Evolutionary conservation across 495 filamentous ascomycete genomes (phyloP).

Genomic region (Articulospora tetracladia): DNA sequence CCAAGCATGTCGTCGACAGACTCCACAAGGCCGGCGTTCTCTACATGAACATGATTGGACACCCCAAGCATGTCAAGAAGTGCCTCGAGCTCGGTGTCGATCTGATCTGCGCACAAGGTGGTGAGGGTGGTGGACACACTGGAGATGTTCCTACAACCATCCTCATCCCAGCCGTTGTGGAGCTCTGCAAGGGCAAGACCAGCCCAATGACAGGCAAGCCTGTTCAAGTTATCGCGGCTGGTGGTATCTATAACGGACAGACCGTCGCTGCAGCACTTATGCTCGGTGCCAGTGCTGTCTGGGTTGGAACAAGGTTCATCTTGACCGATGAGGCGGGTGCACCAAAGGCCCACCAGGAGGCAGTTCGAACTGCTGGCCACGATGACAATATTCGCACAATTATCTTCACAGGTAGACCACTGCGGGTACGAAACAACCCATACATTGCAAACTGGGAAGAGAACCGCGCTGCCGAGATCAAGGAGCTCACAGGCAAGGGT

Average conservation of each 20-base stretch:
- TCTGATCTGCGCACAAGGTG: slow-evolving; percentile 91
- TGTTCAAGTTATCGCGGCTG: slow-evolving; percentile 89
- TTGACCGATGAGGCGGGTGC: slow-evolving; percentile 92
- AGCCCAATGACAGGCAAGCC: slow-evolving; percentile 81
- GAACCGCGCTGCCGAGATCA: slow-evolving; percentile 84
- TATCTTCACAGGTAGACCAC: slow-evolving; percentile 95
- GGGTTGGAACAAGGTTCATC: slow-evolving; percentile 96
- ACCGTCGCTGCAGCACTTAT: slow-evolving; percentile 85
- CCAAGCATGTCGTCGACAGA: slow-evolving; percentile 79
- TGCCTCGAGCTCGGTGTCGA: slow-evolving; percentile 83
- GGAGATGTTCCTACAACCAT: slow-evolving; percentile 86
- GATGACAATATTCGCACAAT: slow-evolving; percentile 95
- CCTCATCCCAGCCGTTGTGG: slow-evolving; percentile 85
- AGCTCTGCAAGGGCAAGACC: slow-evolving; percentile 75
- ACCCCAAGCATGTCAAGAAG: slow-evolving; percentile 98
- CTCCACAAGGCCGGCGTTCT: slow-evolving; percentile 84
- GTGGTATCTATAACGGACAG: slow-evolving; percentile 91
- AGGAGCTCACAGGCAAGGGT: slow-evolving; percentile 82
- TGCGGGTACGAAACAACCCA: slow-evolving; percentile 86
- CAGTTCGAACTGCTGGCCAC: slow-evolving; percentile 84
- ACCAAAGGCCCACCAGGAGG: slow-evolving; percentile 92
- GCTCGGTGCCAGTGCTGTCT: slow-evolving; percentile 88
- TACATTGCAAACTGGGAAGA: slow-evolving; percentile 97
- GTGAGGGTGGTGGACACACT: slow-evolving; percentile 89
- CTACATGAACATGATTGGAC: slow-evolving; percentile 99